These are phyloP conservation scores for Colletotrichum theobromicola DNA, from an alignment of 2,329 filamentous ascomycete species.

Conservation along the genomic window DNA sequence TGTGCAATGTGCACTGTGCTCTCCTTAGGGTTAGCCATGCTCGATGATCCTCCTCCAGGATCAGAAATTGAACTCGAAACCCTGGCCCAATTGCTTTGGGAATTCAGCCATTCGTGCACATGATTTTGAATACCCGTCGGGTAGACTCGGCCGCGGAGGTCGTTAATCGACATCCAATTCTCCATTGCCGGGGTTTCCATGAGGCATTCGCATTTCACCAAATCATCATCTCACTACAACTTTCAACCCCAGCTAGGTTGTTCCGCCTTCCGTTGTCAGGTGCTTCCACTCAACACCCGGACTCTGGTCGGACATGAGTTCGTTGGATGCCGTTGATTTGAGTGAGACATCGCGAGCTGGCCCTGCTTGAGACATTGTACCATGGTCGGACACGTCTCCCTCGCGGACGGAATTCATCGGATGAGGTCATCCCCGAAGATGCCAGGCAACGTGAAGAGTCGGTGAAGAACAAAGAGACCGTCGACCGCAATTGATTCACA, in stretches of 20 bases:
- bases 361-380: not conserved
- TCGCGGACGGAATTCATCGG: not conserved
- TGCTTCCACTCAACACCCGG: not conserved
- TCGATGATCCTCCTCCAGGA: slow-evolving; percentile 19
- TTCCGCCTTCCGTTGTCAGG: not conserved
- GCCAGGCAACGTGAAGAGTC: slow-evolving; percentile 21
- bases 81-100: slow-evolving; percentile 15
- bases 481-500: slow-evolving; percentile 1
- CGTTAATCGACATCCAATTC: not conserved
- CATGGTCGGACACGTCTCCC: slow-evolving; percentile 3
- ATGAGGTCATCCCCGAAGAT: slow-evolving; percentile 17
- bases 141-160: slow-evolving; percentile 11
- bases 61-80: slow-evolving; percentile 17
- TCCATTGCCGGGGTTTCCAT: not conserved
- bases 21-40: slow-evolving; percentile 2
- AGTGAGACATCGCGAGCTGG: not conserved
- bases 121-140: not conserved
- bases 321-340: slow-evolving; percentile 9
- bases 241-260: not conserved
- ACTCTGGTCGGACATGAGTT: slow-evolving; percentile 4
- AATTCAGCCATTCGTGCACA: not conserved
- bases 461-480: slow-evolving; percentile 20
- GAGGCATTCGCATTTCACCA: not conserved
- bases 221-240: not conserved
- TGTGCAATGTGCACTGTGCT: slow-evolving; percentile 11